Percentiles rank a stretch among this genome's conserved stretches.
phyloP scores from a whole-genome alignment of 2,329 filamentous ascomycete genomes.

The Fusarium kyushuense region DNA sequence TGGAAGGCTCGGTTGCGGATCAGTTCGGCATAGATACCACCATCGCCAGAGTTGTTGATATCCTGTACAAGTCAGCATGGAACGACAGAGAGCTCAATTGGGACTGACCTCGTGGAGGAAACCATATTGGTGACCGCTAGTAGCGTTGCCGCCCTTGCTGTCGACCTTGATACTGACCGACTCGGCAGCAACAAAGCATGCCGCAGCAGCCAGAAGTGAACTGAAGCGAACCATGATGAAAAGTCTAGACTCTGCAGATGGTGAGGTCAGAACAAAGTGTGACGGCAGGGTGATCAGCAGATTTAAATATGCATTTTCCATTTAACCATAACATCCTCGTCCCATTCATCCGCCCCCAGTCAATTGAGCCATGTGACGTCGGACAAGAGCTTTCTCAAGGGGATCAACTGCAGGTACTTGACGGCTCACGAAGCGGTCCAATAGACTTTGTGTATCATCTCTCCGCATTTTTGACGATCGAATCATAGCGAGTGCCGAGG shows the following conservation, averaged over 20 bases:
- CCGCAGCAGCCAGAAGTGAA: constrained; percentile 36
- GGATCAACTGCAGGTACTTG: neutral
- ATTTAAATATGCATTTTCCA: constrained; percentile 9
- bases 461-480: constrained; percentile 35
- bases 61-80: constrained; percentile 55
- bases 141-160: constrained; percentile 56
- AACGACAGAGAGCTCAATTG: neutral
- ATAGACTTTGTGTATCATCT: constrained; percentile 6
- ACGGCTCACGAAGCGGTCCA: constrained; percentile 30
- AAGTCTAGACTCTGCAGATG: constrained; percentile 1
- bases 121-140: constrained; percentile 60
- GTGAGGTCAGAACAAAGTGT: neutral
- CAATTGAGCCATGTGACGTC: no score
- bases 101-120: constrained; percentile 58
- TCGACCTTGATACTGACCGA: constrained; percentile 55
- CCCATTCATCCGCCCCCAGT: constrained; percentile 11
- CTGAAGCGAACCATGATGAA: constrained; percentile 37
- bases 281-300: neutral
- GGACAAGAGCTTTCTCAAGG: neutral
- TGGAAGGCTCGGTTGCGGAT: constrained; percentile 80
- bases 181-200: constrained; percentile 25
- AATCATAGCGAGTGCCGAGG: constrained; percentile 21
- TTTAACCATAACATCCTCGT: neutral
- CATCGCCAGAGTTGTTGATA: constrained; percentile 77
- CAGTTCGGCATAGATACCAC: constrained; percentile 78